Base-by-base conservation (phyloP, 768 basidiomycete genomes). In the Pholiota conissans region DNA sequence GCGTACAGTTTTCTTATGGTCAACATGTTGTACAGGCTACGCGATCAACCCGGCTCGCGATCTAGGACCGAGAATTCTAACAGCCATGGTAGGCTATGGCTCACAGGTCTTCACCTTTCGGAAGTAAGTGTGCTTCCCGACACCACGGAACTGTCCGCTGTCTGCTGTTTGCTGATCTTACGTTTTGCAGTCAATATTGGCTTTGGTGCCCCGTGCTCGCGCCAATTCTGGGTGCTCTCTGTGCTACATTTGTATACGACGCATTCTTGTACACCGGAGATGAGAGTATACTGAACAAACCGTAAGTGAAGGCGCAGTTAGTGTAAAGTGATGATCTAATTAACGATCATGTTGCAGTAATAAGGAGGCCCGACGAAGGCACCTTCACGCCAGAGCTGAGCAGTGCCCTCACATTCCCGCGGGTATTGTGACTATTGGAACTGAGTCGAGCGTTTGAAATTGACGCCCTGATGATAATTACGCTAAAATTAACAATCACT, bases 81-180 rank as follows among this genome's bases (percentile, higher is more conserved):
- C 86, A 0, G 79, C 87, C 5, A 87, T 89, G 84, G 86, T 79
- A 6, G 89, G 88, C n/a, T 90, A 88, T 62, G 87, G 87, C 20
- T 70, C 69, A 65, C 74, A 77, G 37, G 83, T 79, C 16, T 82
- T 74, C 71, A 75, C 73, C 1, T 79, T 68, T 67, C 65, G 79
- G 56, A 72, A 75, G 79, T 79, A 55, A 28, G 75, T 45, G 34
- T n/a, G 10, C n/a, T 39, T 6, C n/a, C n/a, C n/a, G n/a, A n/a
- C 1, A n/a, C 16, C 20, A 18, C 10, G n/a, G n/a, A 39, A 18
- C 37, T 8, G 20, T 35, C 16, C 7, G 16, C 14, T 39, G 13
- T 66, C 16, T 18, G 26, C 32, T 35, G 22, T 55, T 24, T 20
- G 37, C 45, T 27, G 5, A 20, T 9, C 16, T 10, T 22, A 1